Conservation (phyloP, 106 monocot species). For the Xerophyta viscosa region DNA sequence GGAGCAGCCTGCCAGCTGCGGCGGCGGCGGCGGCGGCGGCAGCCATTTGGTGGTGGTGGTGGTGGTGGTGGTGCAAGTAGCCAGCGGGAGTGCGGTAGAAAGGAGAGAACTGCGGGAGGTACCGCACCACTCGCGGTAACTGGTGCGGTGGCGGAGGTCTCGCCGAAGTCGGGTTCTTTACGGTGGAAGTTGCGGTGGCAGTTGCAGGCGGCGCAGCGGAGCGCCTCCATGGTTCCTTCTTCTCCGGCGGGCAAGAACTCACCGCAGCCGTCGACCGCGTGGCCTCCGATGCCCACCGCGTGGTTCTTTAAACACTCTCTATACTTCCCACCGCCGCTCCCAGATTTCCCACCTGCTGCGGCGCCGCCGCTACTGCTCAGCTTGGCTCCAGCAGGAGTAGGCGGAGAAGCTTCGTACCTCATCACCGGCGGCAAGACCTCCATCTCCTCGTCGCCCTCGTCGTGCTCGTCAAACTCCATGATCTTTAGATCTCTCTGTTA, state of each 20-base stretch:
- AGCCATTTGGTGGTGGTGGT: conserved; percentile 13
- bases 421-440: not conserved
- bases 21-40: conserved; percentile 10
- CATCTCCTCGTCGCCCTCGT: not conserved
- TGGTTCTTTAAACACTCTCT: conserved; percentile 8
- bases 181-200: conserved; percentile 99
- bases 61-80: conserved; percentile 39
- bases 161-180: conserved; percentile 36
- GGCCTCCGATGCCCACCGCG: conserved; percentile 4
- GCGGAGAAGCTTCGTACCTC: not conserved
- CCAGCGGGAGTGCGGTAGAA: conserved; percentile 63
- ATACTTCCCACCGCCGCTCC: conserved; percentile 2
- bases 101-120: conserved; percentile 41
- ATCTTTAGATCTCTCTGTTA: no score
- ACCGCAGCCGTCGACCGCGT: conserved; percentile 9
- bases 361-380: conserved; percentile 1
- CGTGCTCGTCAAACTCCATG: conserved; percentile 7
- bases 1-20: conserved; percentile 2
- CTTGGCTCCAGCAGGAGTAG: not conserved
- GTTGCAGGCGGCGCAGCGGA: conserved; percentile 88
- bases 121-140: conserved; percentile 6
- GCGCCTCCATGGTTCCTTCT: conserved; percentile 72
- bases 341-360: not conserved
- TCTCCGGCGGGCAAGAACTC: conserved; percentile 85
- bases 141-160: not conserved